Evolutionary conservation across 1,284 basidiomycete genomes (phyloP).

Genomic region (Abortiporus biennis): DNA sequence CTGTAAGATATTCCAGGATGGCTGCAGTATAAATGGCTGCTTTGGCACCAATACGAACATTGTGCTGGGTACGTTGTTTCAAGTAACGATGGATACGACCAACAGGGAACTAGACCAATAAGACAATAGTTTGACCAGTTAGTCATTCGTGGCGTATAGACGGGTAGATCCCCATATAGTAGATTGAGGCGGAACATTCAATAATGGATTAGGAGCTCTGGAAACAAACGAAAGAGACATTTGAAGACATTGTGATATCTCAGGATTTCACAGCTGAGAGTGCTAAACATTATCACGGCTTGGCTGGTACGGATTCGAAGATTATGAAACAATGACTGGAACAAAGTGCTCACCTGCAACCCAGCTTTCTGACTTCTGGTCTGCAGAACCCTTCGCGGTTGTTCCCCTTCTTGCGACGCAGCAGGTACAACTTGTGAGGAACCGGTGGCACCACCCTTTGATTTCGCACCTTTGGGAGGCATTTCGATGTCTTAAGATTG

Average conservation of each 20-base stretch:
- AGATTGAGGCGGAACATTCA: neutral
- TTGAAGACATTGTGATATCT: neutral
- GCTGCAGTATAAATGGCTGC: conserved; percentile 91
- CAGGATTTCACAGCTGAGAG: neutral
- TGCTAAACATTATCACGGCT: too few relatives aligned
- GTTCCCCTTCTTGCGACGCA: conserved; percentile 28
- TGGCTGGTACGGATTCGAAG: too few relatives aligned
- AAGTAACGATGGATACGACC: conserved; percentile 95
- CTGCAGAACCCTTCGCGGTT: conserved; percentile 43
- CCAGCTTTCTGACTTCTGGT: conserved; percentile 83
- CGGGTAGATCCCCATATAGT: too few relatives aligned
- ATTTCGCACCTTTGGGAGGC: conserved; percentile 14
- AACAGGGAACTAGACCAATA: conserved; percentile 70
- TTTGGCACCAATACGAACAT: conserved; percentile 89
- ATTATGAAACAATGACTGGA: too few relatives aligned
- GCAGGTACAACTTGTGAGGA: conserved; percentile 27
- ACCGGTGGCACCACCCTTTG: conserved; percentile 11
- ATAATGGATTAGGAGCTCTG: conserved; percentile 18
- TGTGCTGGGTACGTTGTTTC: conserved; percentile 90
- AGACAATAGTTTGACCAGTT: neutral
- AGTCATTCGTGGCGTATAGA: too few relatives aligned
- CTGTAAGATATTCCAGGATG: conserved; percentile 87
- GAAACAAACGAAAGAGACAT: conserved; percentile 1
- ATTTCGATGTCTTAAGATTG: too few relatives aligned
- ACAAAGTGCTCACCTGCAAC: conserved; percentile 60